Conservation (phyloP, 169 alveolate genomes). For the Plasmodium knowlesi region DNA sequence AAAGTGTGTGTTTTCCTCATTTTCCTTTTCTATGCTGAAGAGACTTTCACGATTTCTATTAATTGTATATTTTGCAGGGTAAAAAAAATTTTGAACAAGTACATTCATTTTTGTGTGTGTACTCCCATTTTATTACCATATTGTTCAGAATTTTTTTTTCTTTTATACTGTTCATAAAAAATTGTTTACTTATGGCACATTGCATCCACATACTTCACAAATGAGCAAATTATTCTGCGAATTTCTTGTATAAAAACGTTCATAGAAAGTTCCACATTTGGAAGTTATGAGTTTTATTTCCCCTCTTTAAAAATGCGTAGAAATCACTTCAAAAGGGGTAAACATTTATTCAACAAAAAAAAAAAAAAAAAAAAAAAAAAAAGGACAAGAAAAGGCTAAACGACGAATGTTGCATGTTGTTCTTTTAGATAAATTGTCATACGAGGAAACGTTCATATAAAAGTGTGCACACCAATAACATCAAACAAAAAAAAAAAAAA, state of each 20-base stretch:
- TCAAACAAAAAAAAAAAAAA: not conserved
- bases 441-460: slow-evolving; percentile 10
- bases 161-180: not conserved
- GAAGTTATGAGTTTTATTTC: not conserved
- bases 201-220: not conserved
- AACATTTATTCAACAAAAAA: not conserved
- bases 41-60: slow-evolving; percentile 17
- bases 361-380: not conserved
- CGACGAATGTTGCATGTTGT: slow-evolving; percentile 6
- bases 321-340: not conserved
- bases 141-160: slow-evolving; percentile 1
- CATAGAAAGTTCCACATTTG: not conserved
- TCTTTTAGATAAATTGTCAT: not conserved
- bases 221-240: not conserved
- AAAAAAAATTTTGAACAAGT: not conserved
- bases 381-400: not conserved
- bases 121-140: not conserved
- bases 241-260: not conserved
- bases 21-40: not conserved
- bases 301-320: not conserved
- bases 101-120: not conserved
- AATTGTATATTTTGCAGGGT: not conserved
- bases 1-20: not conserved
- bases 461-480: not conserved
- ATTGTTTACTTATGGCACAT: not conserved